phyloP scores from a whole-genome alignment of 2,329 filamentous ascomycete species.

The Xylariaceae sp. region DNA sequence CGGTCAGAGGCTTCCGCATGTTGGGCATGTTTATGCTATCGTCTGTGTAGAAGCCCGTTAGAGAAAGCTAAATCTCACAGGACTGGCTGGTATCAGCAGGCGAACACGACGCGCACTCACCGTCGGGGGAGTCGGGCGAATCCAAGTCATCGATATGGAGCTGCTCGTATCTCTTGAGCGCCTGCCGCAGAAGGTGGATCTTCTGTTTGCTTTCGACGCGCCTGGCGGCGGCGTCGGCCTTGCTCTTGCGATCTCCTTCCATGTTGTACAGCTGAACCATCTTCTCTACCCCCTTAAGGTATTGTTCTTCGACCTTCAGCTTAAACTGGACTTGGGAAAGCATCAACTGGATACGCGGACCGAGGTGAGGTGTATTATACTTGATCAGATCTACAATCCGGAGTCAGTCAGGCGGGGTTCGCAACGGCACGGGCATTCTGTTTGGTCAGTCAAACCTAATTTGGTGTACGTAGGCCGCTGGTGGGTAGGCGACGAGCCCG shows the following conservation, averaged over 20 bases:
- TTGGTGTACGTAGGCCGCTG: conserved; percentile 88
- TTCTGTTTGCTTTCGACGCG: conserved; percentile 96
- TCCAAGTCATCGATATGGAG: conserved; percentile 86
- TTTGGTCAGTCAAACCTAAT: conserved; percentile 59
- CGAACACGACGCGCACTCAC: conserved; percentile 58
- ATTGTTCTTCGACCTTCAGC: conserved; percentile 96
- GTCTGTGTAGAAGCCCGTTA: conserved; percentile 48
- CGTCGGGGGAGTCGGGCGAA: conserved; percentile 68
- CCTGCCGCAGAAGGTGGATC: conserved; percentile 91
- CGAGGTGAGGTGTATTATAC: conserved; percentile 92
- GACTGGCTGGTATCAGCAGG: background rate
- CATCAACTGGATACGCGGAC: conserved; percentile 98
- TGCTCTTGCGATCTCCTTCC: conserved; percentile 95
- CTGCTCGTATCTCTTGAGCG: conserved; percentile 94
- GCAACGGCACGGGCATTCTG: background rate
- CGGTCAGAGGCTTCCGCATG: conserved; percentile 90
- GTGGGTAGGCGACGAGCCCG: conserved; percentile 63
- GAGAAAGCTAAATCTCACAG: conserved; percentile 7
- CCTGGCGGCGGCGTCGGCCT: conserved; percentile 82
- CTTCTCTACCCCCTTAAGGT: conserved; percentile 97
- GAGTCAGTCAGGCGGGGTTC: conserved; percentile 7
- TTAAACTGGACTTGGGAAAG: conserved; percentile 98
- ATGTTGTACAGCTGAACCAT: conserved; percentile 98
- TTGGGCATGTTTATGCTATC: conserved; percentile 96
- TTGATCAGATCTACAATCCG: conserved; percentile 78